Evolutionary conservation across 441 rosid genomes (phyloP), one percentile per base, ranked within the genome.

Genomic region (Adansonia rubrostipa): DNA sequence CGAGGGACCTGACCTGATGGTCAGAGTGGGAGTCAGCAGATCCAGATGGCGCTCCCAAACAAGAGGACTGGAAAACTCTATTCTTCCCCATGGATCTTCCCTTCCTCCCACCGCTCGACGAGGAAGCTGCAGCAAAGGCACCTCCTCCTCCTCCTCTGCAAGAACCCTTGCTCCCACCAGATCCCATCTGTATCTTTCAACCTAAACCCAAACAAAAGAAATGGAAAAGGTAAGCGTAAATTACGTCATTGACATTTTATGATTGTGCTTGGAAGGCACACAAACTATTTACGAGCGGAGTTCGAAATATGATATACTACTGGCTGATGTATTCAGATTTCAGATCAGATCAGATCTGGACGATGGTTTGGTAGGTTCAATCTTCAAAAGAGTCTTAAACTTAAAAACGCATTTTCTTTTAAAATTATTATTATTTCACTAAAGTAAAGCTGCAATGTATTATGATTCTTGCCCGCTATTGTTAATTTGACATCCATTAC

Each of bases 121-220:
- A 36, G 42, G 42, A 36, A 36, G 42, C 42, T 36, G 6, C 42
- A 36, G 42, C 42, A 36, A 36, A 36, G 42, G 6, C 42, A 36
- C 42, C 42, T 10, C 79, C 81, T 19, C 36, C 74, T 17, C 62
- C 73, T 8, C 73, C 79, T 56, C 79, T 78, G 76, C 78, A 77
- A 69, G 67, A 83, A 33, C 86, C 85, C 77, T 92, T 96, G 77
- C 98, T 96, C 61, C 97, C 88, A 56, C 92, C 83, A 76, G 97
- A 92, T 86, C 99, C 98, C 99, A 96, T 94, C 64, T 78, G 77
- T 57, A 24, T 19, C 60, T 58, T 68, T 22, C 56, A 47, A 50
- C 56, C 40, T 68, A 68, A 68, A 68, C 40, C 28, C 4, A 47
- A 5, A 45, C 17, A 68, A 68, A 65, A 3, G 9, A 62, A 62